Evolutionary conservation across 2,329 filamentous ascomycete genomes (phyloP).

Genomic region (Plectosphaerella cucumerina): DNA sequence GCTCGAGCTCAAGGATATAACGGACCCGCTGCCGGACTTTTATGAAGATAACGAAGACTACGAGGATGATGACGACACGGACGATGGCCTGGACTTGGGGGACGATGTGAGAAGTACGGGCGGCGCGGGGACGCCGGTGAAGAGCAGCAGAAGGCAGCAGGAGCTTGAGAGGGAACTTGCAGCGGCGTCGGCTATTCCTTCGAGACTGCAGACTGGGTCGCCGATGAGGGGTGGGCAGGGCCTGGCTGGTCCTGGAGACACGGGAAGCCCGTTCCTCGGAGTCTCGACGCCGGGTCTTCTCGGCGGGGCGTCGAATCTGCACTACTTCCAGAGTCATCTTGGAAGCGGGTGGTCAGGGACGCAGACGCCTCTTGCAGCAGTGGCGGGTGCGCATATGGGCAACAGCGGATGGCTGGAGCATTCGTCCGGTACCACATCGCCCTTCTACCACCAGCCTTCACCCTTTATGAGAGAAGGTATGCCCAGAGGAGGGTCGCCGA

Average conservation of each 20-base stretch:
- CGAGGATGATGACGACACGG: constrained; percentile 40
- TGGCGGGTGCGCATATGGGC: constrained; percentile 59
- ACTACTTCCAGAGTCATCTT: constrained; percentile 79
- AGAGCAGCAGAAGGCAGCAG: constrained; percentile 5
- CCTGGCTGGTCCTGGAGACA: constrained; percentile 27
- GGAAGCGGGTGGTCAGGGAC: constrained; percentile 68
- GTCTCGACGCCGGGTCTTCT: constrained; percentile 60
- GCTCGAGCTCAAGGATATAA: constrained; percentile 93
- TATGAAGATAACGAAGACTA: constrained; percentile 76
- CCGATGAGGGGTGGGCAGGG: constrained; percentile 5
- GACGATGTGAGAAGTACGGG: constrained; percentile 20
- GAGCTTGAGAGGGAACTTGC: constrained; percentile 10
- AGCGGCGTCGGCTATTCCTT: constrained; percentile 18
- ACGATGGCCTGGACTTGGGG: constrained; percentile 25
- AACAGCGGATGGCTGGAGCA: constrained; percentile 14
- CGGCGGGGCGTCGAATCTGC: constrained; percentile 71
- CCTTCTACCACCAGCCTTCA: background rate
- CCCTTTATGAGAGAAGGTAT: background rate
- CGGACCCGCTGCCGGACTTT: constrained; percentile 91
- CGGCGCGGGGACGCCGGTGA: constrained; percentile 10
- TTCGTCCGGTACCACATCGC: constrained; percentile 18
- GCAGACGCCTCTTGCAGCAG: constrained; percentile 74
- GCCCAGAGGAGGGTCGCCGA: constrained; percentile 13
- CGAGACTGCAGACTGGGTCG: constrained; percentile 35
- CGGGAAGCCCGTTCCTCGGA: constrained; percentile 54